Evolutionary conservation across 345 rosid species (phyloP).

Genomic region (Populus davidiana): DNA sequence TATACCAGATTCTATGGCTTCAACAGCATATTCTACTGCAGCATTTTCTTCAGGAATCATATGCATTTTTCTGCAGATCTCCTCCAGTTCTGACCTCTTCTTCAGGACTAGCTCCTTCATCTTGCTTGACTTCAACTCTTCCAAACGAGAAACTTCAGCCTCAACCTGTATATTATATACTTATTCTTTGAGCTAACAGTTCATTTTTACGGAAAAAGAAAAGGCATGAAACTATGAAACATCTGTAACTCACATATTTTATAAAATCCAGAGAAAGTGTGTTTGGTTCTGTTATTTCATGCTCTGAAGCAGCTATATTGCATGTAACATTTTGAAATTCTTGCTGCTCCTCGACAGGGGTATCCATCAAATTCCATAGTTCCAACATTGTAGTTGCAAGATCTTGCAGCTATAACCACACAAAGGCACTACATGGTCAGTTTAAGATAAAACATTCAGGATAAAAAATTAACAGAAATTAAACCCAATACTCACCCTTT

Average conservation of each 20-base stretch:
- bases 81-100: constrained; percentile 85
- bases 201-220: neutral
- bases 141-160: constrained; percentile 82
- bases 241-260: constrained; percentile 57
- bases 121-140: constrained; percentile 84
- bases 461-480: constrained; percentile 13
- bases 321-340: constrained; percentile 80
- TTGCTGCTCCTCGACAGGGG: constrained; percentile 94
- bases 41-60: constrained; percentile 60
- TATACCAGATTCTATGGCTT: constrained; percentile 80
- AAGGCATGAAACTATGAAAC: neutral
- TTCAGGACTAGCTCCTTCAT: constrained; percentile 96
- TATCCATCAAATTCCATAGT: constrained; percentile 98
- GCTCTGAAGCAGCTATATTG: constrained; percentile 92
- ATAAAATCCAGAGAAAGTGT: constrained; percentile 77
- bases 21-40: constrained; percentile 63
- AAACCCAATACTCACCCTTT: constrained; percentile 41
- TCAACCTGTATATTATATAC: constrained; percentile 58
- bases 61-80: constrained; percentile 86
- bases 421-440: constrained; percentile 10
- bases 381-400: constrained; percentile 86
- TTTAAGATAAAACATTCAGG: neutral
- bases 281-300: constrained; percentile 83
- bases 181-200: neutral
- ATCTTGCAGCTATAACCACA: constrained; percentile 81